These are phyloP conservation scores for Pichia sp. DNA, from an alignment of 1,139 yeast species.

Conservation along the genomic window DNA sequence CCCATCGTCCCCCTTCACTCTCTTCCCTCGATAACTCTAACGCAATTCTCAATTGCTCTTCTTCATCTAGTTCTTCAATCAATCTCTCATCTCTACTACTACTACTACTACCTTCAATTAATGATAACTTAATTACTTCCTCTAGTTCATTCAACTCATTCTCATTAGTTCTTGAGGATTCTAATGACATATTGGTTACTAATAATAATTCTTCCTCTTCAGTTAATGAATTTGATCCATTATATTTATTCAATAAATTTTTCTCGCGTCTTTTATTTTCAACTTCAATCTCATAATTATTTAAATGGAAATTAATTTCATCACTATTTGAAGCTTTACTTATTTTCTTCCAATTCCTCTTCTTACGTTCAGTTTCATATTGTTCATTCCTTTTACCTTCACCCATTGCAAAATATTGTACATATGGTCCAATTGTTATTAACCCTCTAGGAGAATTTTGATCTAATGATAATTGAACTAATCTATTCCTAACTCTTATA, in stretches of 20 bases:
- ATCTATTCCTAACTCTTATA: slow-evolving; percentile 2
- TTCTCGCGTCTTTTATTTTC: slow-evolving; percentile 9
- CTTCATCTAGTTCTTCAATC: slow-evolving; percentile 20
- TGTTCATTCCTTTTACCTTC: slow-evolving; percentile 19
- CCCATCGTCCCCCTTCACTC: slow-evolving; percentile 12
- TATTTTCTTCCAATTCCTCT: slow-evolving; percentile 1
- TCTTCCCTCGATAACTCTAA: slow-evolving; percentile 15
- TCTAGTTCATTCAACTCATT: slow-evolving; percentile 21
- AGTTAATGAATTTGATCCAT: slow-evolving; percentile 14
- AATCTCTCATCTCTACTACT: not conserved
- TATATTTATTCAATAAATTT: slow-evolving; percentile 14
- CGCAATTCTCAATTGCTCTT: slow-evolving; percentile 12
- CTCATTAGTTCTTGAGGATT: slow-evolving; percentile 16
- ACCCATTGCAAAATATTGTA: slow-evolving; percentile 63
- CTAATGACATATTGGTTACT: slow-evolving; percentile 15
- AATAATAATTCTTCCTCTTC: slow-evolving; percentile 20
- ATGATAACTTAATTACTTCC: not conserved
- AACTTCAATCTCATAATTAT: slow-evolving; percentile 14
- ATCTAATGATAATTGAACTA: slow-evolving; percentile 26
- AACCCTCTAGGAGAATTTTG: slow-evolving; percentile 38
- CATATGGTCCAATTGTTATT: slow-evolving; percentile 45
- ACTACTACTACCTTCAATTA: not conserved
- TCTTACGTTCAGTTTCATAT: not conserved
- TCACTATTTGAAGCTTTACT: slow-evolving; percentile 8
- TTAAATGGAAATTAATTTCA: slow-evolving; percentile 9